A percentile compares a stretch with the other conserved stretches of the same genome.
These are phyloP conservation scores for Beauveria brongniartii DNA, from an alignment of 2,329 filamentous ascomycete species.

Conservation along the genomic window DNA sequence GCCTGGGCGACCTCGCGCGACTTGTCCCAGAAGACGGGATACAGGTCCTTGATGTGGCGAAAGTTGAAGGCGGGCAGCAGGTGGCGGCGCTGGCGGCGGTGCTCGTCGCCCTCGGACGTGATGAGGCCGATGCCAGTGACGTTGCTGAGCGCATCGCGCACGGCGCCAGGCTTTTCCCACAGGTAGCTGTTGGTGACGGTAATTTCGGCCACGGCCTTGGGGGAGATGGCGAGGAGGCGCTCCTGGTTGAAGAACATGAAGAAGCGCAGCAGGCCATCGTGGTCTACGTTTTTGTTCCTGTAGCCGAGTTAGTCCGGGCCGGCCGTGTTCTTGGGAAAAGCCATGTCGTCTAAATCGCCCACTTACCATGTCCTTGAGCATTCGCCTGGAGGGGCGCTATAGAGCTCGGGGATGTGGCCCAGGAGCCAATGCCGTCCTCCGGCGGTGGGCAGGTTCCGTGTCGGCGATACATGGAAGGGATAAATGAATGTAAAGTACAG, in stretches of 20 bases:
- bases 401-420: slow-evolving; percentile 39
- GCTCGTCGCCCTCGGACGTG: slow-evolving; percentile 83
- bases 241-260: slow-evolving; percentile 54
- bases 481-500: slow-evolving; percentile 32
- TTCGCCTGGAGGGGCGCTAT: slow-evolving; percentile 30
- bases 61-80: slow-evolving; percentile 81
- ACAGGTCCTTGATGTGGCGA: slow-evolving; percentile 75
- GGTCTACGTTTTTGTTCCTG: slow-evolving; percentile 53
- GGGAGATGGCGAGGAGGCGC: slow-evolving; percentile 50
- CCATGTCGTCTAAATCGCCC: too few species aligned
- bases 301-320: slow-evolving; percentile 25
- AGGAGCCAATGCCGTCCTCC: slow-evolving; percentile 34
- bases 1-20: slow-evolving; percentile 56
- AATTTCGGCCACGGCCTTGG: slow-evolving; percentile 62
- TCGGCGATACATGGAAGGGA: slow-evolving; percentile 33
- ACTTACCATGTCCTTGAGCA: slow-evolving; percentile 41
- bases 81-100: slow-evolving; percentile 72
- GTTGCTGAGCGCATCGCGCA: slow-evolving; percentile 49
- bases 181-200: slow-evolving; percentile 62
- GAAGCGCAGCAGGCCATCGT: slow-evolving; percentile 63
- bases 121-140: slow-evolving; percentile 66
- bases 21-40: slow-evolving; percentile 78
- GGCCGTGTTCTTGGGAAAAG: background rate
- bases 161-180: slow-evolving; percentile 52
- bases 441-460: slow-evolving; percentile 37